Base-by-base conservation (phyloP, 164 flowering plant genomes). In the Chimonanthus praecox region DNA sequence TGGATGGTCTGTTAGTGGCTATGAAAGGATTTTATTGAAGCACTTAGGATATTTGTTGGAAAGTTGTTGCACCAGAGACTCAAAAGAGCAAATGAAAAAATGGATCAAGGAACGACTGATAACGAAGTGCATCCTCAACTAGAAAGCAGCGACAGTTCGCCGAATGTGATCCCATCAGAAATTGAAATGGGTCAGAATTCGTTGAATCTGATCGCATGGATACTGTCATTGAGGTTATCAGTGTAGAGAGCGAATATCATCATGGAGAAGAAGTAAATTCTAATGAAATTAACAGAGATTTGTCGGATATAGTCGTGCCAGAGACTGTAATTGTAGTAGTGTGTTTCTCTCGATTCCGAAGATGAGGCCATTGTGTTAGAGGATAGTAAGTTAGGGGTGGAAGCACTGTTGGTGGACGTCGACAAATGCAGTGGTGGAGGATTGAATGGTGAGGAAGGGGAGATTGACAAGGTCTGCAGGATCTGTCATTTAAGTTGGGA, bases 401-500 rank as follows among this genome's bases (percentile, higher is more conserved):
- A 78, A 62, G 78, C 68, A 61, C 67, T 64, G 45, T 77, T 77
- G 51, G 61, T 18, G 43, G 71, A 71, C 16, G 68, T 43, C 76
- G 71, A 83, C 3, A 80, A 76, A 64, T 64, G 80, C 64, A 70
- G 73, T 16, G 49, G 45, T 67, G 87, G 73, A 49, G 65, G 49
- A 76, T 74, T 65, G 51, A 33, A 49, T 65, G 74, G 70, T 16
- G 86, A 82, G 43, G 71, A 71, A 58, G 9, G 9, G 68, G 87
- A 82, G 58, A 84, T 75, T 4, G 85, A 89, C 78, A 87, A 71
- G 73, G 76, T 88, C 71, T 94, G 97, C 67, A 87, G 97, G 80
- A 90, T 94, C 60, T 94, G 98, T 82, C 98, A 92, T 73, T 85
- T 94, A 85, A 81, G 62, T 75, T 79, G 85, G 11, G 89, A 83